Conservation (phyloP, 768 basidiomycete genomes). For the Macrolepiota dolichaula region DNA sequence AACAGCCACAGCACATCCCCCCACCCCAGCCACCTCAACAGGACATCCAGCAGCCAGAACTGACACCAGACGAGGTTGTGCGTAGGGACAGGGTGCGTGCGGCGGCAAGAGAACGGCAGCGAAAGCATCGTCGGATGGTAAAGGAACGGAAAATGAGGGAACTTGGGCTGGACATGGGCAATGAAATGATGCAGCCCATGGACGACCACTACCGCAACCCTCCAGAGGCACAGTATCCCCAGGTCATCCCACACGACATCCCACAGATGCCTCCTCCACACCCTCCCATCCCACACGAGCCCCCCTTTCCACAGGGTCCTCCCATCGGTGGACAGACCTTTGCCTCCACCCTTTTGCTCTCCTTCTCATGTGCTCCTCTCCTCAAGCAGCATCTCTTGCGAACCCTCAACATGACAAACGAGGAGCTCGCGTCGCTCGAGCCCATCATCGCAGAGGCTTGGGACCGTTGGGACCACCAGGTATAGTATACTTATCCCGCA, state of each 20-base stretch:
- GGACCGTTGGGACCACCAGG: slow-evolving; percentile 84
- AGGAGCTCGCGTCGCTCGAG: slow-evolving; percentile 75
- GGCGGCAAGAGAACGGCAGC: slow-evolving; percentile 76
- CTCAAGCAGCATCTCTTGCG: slow-evolving; percentile 75
- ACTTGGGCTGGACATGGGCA: slow-evolving; percentile 79
- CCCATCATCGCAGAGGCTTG: slow-evolving; percentile 81
- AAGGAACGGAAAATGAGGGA: slow-evolving; percentile 82
- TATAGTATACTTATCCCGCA: slow-evolving; percentile 26
- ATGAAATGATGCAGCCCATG: slow-evolving; percentile 61
- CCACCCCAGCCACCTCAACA: slow-evolving; percentile 12
- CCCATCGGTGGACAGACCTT: slow-evolving; percentile 71
- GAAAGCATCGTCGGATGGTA: slow-evolving; percentile 76
- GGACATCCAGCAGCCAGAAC: slow-evolving; percentile 19
- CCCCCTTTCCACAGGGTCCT: slow-evolving; percentile 59
- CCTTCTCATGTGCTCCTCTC: slow-evolving; percentile 70
- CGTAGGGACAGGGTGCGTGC: slow-evolving; percentile 71
- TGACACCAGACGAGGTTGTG: slow-evolving; percentile 62
- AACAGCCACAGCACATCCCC: slow-evolving; percentile 11
- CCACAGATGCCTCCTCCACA: slow-evolving; percentile 31
- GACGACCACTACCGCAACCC: slow-evolving; percentile 67
- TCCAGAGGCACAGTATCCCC: slow-evolving; percentile 43
- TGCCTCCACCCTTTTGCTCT: slow-evolving; percentile 72
- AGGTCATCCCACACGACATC: slow-evolving; percentile 38
- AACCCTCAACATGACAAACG: slow-evolving; percentile 70
- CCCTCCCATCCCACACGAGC: slow-evolving; percentile 42